Evolutionary conservation across 768 basidiomycete genomes (phyloP).

Genomic region (Tulasnella sp.): DNA sequence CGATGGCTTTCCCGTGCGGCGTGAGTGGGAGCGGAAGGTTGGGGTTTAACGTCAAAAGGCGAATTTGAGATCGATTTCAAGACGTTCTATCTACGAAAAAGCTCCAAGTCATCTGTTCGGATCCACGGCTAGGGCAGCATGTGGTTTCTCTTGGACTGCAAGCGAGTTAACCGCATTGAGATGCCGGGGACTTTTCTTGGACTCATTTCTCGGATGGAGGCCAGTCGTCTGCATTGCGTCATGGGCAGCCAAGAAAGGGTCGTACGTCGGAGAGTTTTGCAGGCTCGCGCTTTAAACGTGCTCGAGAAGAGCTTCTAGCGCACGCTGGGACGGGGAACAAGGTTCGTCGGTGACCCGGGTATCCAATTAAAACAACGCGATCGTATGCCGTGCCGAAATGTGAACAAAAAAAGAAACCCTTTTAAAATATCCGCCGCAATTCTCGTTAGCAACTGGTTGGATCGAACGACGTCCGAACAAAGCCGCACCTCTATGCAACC

Average conservation of each 20-base stretch:
- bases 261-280: neutral
- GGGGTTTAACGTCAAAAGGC: no score
- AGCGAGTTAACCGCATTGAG: neutral
- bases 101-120: no score
- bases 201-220: neutral
- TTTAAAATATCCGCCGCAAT: neutral
- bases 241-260: neutral
- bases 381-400: no score
- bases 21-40: no score
- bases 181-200: neutral
- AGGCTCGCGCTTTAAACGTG: conserved; percentile 1
- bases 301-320: neutral
- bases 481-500: no score
- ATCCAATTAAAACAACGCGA: neutral
- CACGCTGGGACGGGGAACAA: neutral
- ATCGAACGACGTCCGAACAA: no score
- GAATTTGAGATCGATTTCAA: no score
- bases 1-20: no score
- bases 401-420: neutral
- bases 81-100: no score
- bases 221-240: neutral
- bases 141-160: no score
- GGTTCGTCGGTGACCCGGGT: neutral
- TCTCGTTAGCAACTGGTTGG: no score
- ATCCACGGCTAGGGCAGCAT: no score